Conservation (phyloP, 1,139 yeast species). For the Arxiozyma slooffiae region DNA sequence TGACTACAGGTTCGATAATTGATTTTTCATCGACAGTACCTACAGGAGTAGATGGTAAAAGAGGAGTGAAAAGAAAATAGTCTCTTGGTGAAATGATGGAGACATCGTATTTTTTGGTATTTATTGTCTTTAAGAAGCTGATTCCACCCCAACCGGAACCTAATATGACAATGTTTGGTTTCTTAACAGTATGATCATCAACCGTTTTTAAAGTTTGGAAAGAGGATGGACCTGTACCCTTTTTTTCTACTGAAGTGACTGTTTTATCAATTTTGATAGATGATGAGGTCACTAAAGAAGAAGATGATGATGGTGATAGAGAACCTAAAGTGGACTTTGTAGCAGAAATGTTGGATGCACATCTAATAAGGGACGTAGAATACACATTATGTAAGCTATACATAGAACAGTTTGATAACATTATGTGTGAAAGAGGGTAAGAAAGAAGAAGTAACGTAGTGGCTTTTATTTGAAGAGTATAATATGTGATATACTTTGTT, state of each 20-base stretch:
- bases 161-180: conserved; percentile 50
- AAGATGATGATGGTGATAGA: neutral
- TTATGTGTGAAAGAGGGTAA: neutral
- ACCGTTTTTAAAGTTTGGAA: conserved; percentile 34
- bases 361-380: neutral
- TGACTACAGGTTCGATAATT: conserved; percentile 77
- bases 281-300: neutral
- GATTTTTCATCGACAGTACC: conserved; percentile 92
- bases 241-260: conserved; percentile 11
- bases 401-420: neutral
- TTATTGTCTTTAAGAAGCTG: conserved; percentile 73
- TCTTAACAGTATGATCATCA: conserved; percentile 26
- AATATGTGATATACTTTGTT: neutral
- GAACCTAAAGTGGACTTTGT: neutral
- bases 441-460: no score
- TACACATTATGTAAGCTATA: neutral
- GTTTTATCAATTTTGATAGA: conserved; percentile 1
- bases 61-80: conserved; percentile 88
- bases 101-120: conserved; percentile 80
- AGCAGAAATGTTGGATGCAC: neutral
- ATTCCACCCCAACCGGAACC: conserved; percentile 97
- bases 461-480: no score
- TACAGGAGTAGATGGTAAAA: conserved; percentile 87
- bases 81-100: conserved; percentile 88
- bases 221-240: conserved; percentile 32